Evolutionary conservation across 768 basidiomycete genomes (phyloP), one percentile per base, ranked within the genome.

Genomic region (Collybia sp.): DNA sequence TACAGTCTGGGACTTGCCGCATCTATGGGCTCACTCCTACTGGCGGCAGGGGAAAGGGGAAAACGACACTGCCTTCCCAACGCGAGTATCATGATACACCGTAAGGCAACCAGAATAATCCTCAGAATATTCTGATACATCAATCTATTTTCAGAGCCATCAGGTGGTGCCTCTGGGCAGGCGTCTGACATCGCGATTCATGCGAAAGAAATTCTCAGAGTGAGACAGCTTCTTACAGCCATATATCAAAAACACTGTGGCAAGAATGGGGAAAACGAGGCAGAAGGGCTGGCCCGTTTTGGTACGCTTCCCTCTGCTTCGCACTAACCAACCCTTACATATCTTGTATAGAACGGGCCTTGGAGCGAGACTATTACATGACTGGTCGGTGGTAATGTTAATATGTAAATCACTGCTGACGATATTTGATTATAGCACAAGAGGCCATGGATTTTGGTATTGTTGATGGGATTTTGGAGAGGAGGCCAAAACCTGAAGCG

Each of bases 21-120:
- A 48, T 93, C 89, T 18, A 97, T 98, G 95, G 95, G 93, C 6
- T 94, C 91, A 40, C 75, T 97, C 41, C 77, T 98, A 13, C 78
- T 98, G 4, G 88, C 92, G 9, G 93, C 92, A 40, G 93, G 93
- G 31, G 92, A 88, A 69, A 83, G 76, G 53, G 94, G 94, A 31
- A 92, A 94, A 62, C 77, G 95, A 25, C 93, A 93, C 61, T 88
- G 88, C 55, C 76, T 98, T 47, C 92, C 93, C 11, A 89, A 97
- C 61, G 86, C 93, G 15, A 91, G 88, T 60, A 92, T 98, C 58
- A 98, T 98, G 95, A 97, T 98, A 45, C 95, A 98, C 64, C 95
- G 94, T 95, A 62, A 50, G 75, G 66, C 25, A 38, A 30, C 40
- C 44, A n/a, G 42, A 41, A 42, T 43, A 43, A 45, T 43, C 45